These are phyloP conservation scores for Harringtonia lauricola DNA, from an alignment of 2,329 filamentous ascomycete species.

Conservation along the genomic window DNA sequence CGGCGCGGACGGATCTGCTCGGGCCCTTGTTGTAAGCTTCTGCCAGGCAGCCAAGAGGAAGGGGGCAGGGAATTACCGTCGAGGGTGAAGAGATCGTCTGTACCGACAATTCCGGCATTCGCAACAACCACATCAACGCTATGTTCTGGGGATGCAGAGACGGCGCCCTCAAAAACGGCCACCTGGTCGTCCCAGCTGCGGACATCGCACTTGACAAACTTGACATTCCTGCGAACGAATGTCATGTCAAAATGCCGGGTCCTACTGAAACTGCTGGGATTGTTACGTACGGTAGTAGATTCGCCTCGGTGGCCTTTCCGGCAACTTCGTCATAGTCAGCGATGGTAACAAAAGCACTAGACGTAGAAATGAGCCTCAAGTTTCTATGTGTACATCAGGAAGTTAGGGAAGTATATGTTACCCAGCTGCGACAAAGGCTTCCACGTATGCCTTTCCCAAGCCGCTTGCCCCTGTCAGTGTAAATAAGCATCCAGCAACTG, in stretches of 20 bases:
- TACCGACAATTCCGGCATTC: slow-evolving; percentile 29
- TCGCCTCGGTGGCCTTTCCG: slow-evolving; percentile 11
- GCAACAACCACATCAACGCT: slow-evolving; percentile 34
- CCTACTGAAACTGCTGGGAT: too few species aligned
- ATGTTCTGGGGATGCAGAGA: slow-evolving; percentile 21
- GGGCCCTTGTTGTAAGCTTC: background rate
- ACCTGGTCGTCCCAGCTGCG: slow-evolving; percentile 31
- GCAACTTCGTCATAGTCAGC: slow-evolving; percentile 24
- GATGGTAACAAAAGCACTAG: slow-evolving; percentile 27
- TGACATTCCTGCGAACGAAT: slow-evolving; percentile 18
- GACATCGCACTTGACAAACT: slow-evolving; percentile 20
- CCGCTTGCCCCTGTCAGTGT: slow-evolving; percentile 20
- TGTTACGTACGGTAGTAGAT: slow-evolving; percentile 7
- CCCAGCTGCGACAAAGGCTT: slow-evolving; percentile 22
- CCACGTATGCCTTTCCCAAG: slow-evolving; percentile 25
- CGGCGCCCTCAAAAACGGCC: slow-evolving; percentile 27
- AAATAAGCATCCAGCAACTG: too few species aligned
- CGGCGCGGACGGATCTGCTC: slow-evolving; percentile 12
- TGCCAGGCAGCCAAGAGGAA: background rate
- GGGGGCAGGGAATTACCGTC: background rate
- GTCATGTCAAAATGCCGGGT: background rate
- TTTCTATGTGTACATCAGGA: background rate
- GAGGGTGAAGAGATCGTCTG: slow-evolving; percentile 10
- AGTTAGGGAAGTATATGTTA: background rate
- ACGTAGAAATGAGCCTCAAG: background rate